Evolutionary conservation across 2,329 filamentous ascomycete genomes (phyloP).

Genomic region (Cercospora sojina): DNA sequence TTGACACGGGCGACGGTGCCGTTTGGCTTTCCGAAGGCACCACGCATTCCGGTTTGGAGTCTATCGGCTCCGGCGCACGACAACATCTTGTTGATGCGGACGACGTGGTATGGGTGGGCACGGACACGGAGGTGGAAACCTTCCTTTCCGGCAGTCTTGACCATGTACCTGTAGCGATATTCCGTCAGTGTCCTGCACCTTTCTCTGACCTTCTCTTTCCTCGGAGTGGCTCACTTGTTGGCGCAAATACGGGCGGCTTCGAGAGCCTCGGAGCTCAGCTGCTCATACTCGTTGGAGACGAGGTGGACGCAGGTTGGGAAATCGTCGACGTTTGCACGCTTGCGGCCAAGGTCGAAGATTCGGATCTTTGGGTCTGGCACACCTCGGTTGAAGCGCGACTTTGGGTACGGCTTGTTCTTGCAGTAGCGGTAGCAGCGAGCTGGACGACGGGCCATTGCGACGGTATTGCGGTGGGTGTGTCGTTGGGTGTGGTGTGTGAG

Average conservation of each 20-base stretch:
- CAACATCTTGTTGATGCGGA: constrained; percentile 99
- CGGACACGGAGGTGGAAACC: constrained; percentile 71
- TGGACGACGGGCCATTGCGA: constrained; percentile 98
- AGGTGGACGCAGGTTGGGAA: constrained; percentile 99
- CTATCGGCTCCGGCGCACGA: constrained; percentile 99
- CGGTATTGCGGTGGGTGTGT: constrained; percentile 53
- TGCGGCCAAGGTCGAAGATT: constrained; percentile 73
- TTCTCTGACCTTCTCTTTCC: constrained; percentile 2
- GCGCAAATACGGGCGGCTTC: constrained; percentile 99
- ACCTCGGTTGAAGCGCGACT: constrained; percentile 99
- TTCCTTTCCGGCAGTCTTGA: constrained; percentile 69
- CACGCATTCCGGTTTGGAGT: constrained; percentile 99
- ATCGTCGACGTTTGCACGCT: constrained; percentile 98
- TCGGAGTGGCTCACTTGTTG: constrained; percentile 74
- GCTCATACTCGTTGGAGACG: constrained; percentile 99
- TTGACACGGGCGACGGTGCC: constrained; percentile 99
- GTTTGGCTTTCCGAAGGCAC: constrained; percentile 99
- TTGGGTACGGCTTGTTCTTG: constrained; percentile 99
- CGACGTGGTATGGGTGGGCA: constrained; percentile 98
- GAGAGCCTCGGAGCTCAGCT: constrained; percentile 98
- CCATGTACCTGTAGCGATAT: constrained; percentile 56
- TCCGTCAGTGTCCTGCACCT: constrained; percentile 5
- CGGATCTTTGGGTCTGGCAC: constrained; percentile 62
- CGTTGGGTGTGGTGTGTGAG: constrained; percentile 47
- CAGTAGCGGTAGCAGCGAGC: constrained; percentile 98